Conservation (phyloP, 1,139 yeast species). For the Dujonia santamariae region DNA sequence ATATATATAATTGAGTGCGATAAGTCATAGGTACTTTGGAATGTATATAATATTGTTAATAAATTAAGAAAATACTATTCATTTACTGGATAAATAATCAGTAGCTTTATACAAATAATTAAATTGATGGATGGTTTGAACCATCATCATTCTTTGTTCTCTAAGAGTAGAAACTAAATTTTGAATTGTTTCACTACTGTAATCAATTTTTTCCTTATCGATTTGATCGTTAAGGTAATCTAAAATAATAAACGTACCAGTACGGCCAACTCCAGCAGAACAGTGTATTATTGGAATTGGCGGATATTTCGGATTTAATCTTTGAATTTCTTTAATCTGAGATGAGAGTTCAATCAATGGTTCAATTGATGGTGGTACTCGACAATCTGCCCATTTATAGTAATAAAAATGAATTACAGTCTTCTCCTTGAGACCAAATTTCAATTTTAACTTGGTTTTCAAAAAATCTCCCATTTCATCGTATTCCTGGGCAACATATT, state of each 20-base stretch:
- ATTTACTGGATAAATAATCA: background rate
- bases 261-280: slow-evolving; percentile 86
- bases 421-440: slow-evolving; percentile 22
- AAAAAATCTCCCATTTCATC: slow-evolving; percentile 23
- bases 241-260: slow-evolving; percentile 73
- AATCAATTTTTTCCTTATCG: too few species aligned
- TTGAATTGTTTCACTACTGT: slow-evolving; percentile 31
- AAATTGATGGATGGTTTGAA: slow-evolving; percentile 59
- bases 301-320: slow-evolving; percentile 1
- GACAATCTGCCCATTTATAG: slow-evolving; percentile 57
- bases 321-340: slow-evolving; percentile 10
- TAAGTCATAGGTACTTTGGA: too few species aligned
- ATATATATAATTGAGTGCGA: too few species aligned
- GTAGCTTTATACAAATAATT: slow-evolving; percentile 40
- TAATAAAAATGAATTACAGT: slow-evolving; percentile 52
- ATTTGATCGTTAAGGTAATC: slow-evolving; percentile 61
- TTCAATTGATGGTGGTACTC: slow-evolving; percentile 40
- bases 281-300: slow-evolving; percentile 60
- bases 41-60: too few species aligned
- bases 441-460: slow-evolving; percentile 27
- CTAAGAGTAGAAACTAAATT: slow-evolving; percentile 50
- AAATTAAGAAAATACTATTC: too few species aligned
- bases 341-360: slow-evolving; percentile 34
- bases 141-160: slow-evolving; percentile 61
- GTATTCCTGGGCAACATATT: slow-evolving; percentile 17